phyloP scores from a whole-genome alignment of 75 land plant species.

The Sequoia sempervirens region DNA sequence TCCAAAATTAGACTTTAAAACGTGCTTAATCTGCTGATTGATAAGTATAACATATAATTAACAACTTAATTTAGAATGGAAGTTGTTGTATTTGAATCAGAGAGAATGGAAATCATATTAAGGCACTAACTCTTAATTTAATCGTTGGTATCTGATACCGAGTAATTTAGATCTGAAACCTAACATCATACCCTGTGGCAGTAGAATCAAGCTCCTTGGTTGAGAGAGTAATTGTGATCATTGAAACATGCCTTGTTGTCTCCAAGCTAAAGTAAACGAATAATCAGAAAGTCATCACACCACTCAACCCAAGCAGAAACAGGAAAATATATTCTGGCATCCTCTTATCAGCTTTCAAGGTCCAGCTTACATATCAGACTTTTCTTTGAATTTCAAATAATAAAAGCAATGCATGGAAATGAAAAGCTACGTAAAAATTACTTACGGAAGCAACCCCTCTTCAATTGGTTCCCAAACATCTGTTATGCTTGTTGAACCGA shows the following conservation, averaged over 20 bases:
- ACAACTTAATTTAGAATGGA: too few species aligned
- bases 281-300: conserved; percentile 6
- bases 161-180: not conserved
- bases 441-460: conserved; percentile 95
- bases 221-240: conserved; percentile 89
- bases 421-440: not conserved
- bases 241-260: conserved; percentile 88
- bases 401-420: not conserved
- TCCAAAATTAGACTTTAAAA: not conserved
- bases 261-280: conserved; percentile 51
- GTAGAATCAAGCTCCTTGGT: conserved; percentile 63
- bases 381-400: not conserved
- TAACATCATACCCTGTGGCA: conserved; percentile 68
- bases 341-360: not conserved
- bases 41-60: not conserved
- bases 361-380: not conserved
- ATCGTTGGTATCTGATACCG: not conserved
- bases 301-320: not conserved
- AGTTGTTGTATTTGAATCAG: not conserved
- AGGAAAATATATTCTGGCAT: not conserved
- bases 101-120: not conserved
- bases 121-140: not conserved
- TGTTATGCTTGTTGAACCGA: conserved; percentile 87
- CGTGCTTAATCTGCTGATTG: not conserved
- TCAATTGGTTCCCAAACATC: conserved; percentile 98